A percentile compares a stretch with the other conserved stretches of the same genome.
These are phyloP conservation scores for Hibiscus syriacus DNA, from an alignment of 345 rosid genomes.

Conservation along the genomic window DNA sequence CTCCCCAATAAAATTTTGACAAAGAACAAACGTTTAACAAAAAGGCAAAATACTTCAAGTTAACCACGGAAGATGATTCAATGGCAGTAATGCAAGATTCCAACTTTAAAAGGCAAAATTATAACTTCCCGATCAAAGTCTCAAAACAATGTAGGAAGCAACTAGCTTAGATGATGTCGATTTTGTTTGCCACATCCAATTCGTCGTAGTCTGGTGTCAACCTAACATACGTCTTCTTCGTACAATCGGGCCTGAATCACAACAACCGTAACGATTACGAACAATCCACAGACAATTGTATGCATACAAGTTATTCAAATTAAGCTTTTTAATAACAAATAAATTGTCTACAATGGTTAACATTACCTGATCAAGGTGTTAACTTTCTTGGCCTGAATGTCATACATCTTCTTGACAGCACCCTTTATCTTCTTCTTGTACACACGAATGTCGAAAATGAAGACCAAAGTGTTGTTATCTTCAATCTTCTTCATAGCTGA, in stretches of 20 bases:
- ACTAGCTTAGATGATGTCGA: constrained; percentile 63
- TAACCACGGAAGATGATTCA: constrained; percentile 1
- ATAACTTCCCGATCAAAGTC: constrained; percentile 1
- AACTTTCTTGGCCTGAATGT: constrained; percentile 86
- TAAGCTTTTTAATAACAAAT: no score
- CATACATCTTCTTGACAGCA: constrained; percentile 93
- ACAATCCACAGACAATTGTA: background rate
- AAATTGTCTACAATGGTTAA: no score
- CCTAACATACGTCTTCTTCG: constrained; percentile 89
- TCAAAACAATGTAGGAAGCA: background rate
- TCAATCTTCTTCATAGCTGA: constrained; percentile 95
- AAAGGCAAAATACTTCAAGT: background rate
- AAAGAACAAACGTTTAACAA: no score
- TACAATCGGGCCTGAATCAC: constrained; percentile 75
- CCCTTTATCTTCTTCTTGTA: constrained; percentile 87
- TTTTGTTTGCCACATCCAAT: constrained; percentile 91
- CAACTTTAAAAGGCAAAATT: background rate
- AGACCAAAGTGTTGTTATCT: constrained; percentile 88
- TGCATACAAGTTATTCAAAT: background rate
- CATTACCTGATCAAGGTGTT: constrained; percentile 86
- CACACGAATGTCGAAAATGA: constrained; percentile 89
- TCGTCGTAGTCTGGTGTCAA: constrained; percentile 89
- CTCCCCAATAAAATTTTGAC: no score
- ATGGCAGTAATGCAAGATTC: constrained; percentile 4
- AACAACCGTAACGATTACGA: background rate